Evolutionary conservation across 257 asterid species (phyloP).

Genomic region (Jasminum sambac): DNA sequence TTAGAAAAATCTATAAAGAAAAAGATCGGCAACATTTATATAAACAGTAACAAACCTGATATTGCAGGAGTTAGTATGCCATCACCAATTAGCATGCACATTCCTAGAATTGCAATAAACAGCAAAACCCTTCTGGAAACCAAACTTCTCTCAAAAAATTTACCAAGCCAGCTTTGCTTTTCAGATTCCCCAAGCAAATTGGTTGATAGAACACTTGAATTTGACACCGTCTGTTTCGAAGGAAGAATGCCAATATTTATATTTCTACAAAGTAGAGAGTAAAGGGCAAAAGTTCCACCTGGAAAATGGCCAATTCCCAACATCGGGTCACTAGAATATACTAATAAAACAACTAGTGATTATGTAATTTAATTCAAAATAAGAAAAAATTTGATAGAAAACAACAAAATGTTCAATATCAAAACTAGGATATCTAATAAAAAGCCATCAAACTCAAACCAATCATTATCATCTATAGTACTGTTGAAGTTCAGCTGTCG

Average conservation of each 20-base stretch:
- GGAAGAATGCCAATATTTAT: conserved; percentile 42
- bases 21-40: background rate
- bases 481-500: background rate
- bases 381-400: background rate
- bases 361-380: background rate
- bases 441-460: background rate
- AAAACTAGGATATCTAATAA: background rate
- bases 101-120: conserved; percentile 54
- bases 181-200: conserved; percentile 9
- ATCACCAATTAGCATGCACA: conserved; percentile 71
- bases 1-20: background rate
- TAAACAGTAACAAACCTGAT: conserved; percentile 44
- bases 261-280: conserved; percentile 61
- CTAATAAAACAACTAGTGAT: background rate
- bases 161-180: conserved; percentile 37
- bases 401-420: background rate
- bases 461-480: background rate
- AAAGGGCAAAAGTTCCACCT: conserved; percentile 70
- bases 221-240: conserved; percentile 24
- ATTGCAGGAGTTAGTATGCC: conserved; percentile 74
- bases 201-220: conserved; percentile 11
- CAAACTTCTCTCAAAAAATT: conserved; percentile 42
- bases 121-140: conserved; percentile 44
- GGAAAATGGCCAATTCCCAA: conserved; percentile 16
- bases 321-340: background rate